phyloP scores from a whole-genome alignment of 2,329 filamentous ascomycete genomes.

The Curvularia spicifera region DNA sequence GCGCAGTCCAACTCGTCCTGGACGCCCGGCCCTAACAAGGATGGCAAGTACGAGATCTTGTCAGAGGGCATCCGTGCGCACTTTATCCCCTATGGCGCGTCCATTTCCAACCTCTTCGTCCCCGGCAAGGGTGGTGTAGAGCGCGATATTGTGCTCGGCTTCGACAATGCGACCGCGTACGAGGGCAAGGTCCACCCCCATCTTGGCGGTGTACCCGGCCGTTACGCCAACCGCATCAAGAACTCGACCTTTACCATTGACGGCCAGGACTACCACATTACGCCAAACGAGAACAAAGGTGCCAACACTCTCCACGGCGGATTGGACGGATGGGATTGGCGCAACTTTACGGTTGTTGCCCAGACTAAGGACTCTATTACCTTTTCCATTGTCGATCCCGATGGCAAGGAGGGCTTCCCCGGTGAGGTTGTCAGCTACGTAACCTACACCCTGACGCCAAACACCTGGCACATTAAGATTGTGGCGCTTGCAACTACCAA shows the following conservation, averaged over 20 bases:
- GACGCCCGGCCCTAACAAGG: slow-evolving; percentile 41
- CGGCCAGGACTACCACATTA: slow-evolving; percentile 64
- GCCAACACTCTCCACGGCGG: slow-evolving; percentile 72
- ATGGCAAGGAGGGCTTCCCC: slow-evolving; percentile 78
- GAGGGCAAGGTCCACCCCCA: slow-evolving; percentile 70
- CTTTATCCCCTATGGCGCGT: slow-evolving; percentile 78
- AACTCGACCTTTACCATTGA: slow-evolving; percentile 76
- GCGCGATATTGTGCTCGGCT: slow-evolving; percentile 75
- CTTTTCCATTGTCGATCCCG: slow-evolving; percentile 74
- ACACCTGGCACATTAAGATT: slow-evolving; percentile 76
- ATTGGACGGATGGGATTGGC: slow-evolving; percentile 74
- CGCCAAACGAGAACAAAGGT: slow-evolving; percentile 64
- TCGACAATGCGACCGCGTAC: slow-evolving; percentile 78
- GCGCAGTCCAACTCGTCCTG: slow-evolving; percentile 34
- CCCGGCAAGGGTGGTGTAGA: slow-evolving; percentile 71
- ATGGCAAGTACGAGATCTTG: slow-evolving; percentile 73
- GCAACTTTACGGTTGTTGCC: slow-evolving; percentile 77
- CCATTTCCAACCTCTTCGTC: slow-evolving; percentile 73
- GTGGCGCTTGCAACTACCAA: slow-evolving; percentile 72
- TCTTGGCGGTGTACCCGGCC: slow-evolving; percentile 74
- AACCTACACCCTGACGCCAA: slow-evolving; percentile 72
- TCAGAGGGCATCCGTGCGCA: slow-evolving; percentile 69
- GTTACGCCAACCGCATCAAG: slow-evolving; percentile 82
- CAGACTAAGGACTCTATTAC: slow-evolving; percentile 72
- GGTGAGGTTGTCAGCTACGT: slow-evolving; percentile 76